phyloP scores from a whole-genome alignment of 768 basidiomycete species.

The Leccinum rimulosum region DNA sequence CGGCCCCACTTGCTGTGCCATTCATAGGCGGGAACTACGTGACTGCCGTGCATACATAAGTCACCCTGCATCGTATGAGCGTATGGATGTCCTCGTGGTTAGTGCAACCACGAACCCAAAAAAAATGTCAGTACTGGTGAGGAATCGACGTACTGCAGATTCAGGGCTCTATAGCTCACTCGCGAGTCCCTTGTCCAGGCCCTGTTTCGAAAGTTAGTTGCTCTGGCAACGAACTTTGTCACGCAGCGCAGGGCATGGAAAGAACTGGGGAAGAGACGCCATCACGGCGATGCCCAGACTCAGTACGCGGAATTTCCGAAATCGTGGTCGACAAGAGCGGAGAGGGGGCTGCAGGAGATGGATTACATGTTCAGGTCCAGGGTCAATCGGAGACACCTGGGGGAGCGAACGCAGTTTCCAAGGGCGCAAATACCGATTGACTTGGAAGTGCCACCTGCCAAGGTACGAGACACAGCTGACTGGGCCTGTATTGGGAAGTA shows the following conservation, averaged over 20 bases:
- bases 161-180: conserved; percentile 17
- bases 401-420: conserved; percentile 7
- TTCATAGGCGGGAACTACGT: conserved; percentile 10
- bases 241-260: conserved; percentile 22
- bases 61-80: conserved; percentile 14
- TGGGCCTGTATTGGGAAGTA: not conserved
- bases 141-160: conserved; percentile 14
- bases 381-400: conserved; percentile 11
- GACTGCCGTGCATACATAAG: conserved; percentile 24
- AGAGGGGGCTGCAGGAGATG: conserved; percentile 26
- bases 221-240: conserved; percentile 21
- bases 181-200: conserved; percentile 13
- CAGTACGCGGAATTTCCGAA: conserved; percentile 21
- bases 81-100: conserved; percentile 24
- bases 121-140: conserved; percentile 31
- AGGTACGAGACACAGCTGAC: conserved; percentile 15
- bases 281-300: conserved; percentile 9
- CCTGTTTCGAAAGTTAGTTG: conserved; percentile 24
- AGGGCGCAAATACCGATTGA: conserved; percentile 2
- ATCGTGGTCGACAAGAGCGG: conserved; percentile 27
- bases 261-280: conserved; percentile 5
- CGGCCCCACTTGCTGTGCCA: conserved; percentile 20
- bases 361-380: conserved; percentile 21
- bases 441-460: conserved; percentile 14
- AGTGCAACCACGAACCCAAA: conserved; percentile 20